These are phyloP conservation scores for Podospora anserina DNA, from an alignment of 495 filamentous ascomycete species.

Conservation along the genomic window DNA sequence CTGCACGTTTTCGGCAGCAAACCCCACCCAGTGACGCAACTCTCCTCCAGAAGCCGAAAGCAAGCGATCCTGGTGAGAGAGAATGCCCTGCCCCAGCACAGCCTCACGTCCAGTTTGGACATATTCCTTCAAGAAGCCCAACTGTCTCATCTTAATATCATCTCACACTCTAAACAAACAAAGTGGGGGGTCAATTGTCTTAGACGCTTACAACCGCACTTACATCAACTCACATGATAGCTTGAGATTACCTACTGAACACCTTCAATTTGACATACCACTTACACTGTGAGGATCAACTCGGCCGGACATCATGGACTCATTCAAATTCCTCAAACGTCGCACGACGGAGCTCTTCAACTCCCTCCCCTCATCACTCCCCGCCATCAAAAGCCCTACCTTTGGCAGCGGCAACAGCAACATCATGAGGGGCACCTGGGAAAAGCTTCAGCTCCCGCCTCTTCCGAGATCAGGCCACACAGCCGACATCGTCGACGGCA, in stretches of 20 bases:
- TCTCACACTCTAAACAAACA: not conserved
- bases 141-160: not conserved
- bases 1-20: constrained; percentile 3
- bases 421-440: constrained; percentile 56
- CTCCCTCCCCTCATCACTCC: constrained; percentile 32
- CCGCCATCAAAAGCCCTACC: constrained; percentile 16
- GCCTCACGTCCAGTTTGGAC: constrained; percentile 2
- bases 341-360: constrained; percentile 44
- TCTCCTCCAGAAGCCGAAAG: not conserved
- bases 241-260: not conserved
- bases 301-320: constrained; percentile 36
- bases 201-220: not conserved
- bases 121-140: not conserved
- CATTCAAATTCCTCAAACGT: constrained; percentile 43
- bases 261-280: not conserved
- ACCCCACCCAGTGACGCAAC: constrained; percentile 16
- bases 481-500: constrained; percentile 61
- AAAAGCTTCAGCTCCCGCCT: constrained; percentile 49
- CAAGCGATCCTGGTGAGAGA: not conserved
- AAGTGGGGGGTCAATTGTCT: not conserved
- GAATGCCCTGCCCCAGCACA: constrained; percentile 13
- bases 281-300: not conserved
- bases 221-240: not conserved
- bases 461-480: constrained; percentile 69
- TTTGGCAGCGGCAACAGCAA: constrained; percentile 14